Evolutionary conservation across 768 basidiomycete genomes (phyloP), one percentile per base, ranked within the genome.

Genomic region (Suillus variegatus): DNA sequence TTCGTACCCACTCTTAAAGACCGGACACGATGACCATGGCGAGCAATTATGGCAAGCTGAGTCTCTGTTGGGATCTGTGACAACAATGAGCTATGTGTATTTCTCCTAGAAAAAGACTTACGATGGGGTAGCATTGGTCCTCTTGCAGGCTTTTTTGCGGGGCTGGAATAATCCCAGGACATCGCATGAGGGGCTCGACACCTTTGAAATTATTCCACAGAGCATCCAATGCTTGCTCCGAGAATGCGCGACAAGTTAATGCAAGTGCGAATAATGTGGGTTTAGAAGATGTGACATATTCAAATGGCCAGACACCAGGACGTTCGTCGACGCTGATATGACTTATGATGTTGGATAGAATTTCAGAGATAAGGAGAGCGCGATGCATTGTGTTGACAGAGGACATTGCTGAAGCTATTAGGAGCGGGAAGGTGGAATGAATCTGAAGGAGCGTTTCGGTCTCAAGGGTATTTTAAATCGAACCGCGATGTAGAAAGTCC

Each of bases 361-460:
- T 20, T 54, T 54, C 52, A 35, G 28, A 20, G 20, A 54, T 6
- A 12, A 35, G 28, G 5, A 54, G 58, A n/a, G 58, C 58, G 28
- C 38, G 58, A 54, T 20, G 52, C 52, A 54, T 20, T 20, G 32
- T 54, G 32, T 54, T 35, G 54, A 25, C 22, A 43, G 57, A 54
- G 1, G 46, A 13, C 13, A 54, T 76, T 73, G 69, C 85, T 81
- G 81, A 86, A 87, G 82, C n/a, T 10, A 10, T 46, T 16, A 16
- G 52, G 18, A 7, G n/a, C 0, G 14, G 22, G 25, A 10, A 18
- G 28, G 28, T 32, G 52, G 9, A 10, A 25, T 32, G 28, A 10
- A 18, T 32, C 6, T 18, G 16, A 20, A 61, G 8, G 72, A 73
- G 35, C 64, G 49, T 35, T 67, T 66, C 6, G 69, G 72, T n/a